A percentile compares a stretch with the other conserved stretches of the same genome.
phyloP scores from a whole-genome alignment of 2,329 filamentous ascomycete genomes.

The Colletotrichum spaethianum region DNA sequence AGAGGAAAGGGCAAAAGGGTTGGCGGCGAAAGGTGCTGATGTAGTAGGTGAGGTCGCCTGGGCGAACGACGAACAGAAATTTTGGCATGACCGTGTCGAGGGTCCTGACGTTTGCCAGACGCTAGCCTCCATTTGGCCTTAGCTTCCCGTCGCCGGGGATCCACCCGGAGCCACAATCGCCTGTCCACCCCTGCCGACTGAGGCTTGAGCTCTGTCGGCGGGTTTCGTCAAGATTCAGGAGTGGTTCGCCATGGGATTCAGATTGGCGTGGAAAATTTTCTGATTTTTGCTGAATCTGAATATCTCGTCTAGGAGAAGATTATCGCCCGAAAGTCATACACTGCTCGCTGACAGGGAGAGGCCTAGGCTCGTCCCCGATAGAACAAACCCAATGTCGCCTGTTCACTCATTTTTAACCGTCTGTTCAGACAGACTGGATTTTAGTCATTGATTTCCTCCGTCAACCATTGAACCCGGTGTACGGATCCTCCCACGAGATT shows the following conservation, averaged over 20 bases:
- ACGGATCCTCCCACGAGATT: slow-evolving; percentile 5
- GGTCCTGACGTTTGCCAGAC: slow-evolving; percentile 1
- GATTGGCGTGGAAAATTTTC: neutral
- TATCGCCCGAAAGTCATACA: neutral
- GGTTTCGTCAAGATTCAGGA: neutral
- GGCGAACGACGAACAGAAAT: slow-evolving; percentile 14
- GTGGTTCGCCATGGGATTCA: neutral
- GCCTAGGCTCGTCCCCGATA: slow-evolving; percentile 15
- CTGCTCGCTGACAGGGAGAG: slow-evolving; percentile 15
- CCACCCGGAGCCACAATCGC: neutral
- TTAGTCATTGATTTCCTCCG: slow-evolving; percentile 2
- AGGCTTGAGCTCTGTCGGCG: neutral
- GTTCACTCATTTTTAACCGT: neutral
- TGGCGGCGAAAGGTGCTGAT: slow-evolving; percentile 8
- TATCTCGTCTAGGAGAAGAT: slow-evolving; percentile 2
- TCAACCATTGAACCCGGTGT: slow-evolving; percentile 13
- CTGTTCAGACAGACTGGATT: neutral
- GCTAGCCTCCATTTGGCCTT: slow-evolving; percentile 17
- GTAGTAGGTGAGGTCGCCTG: neutral
- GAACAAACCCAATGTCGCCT: neutral
- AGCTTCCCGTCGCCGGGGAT: neutral
- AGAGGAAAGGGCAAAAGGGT: neutral
- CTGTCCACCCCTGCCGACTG: neutral
- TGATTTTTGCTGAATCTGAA: neutral
- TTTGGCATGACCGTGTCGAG: slow-evolving; percentile 28